Percentiles rank a stretch among this genome's conserved stretches.
These are phyloP conservation scores for Pseudogymnoascus sp. DNA, from an alignment of 2,329 filamentous ascomycete genomes.

Conservation along the genomic window DNA sequence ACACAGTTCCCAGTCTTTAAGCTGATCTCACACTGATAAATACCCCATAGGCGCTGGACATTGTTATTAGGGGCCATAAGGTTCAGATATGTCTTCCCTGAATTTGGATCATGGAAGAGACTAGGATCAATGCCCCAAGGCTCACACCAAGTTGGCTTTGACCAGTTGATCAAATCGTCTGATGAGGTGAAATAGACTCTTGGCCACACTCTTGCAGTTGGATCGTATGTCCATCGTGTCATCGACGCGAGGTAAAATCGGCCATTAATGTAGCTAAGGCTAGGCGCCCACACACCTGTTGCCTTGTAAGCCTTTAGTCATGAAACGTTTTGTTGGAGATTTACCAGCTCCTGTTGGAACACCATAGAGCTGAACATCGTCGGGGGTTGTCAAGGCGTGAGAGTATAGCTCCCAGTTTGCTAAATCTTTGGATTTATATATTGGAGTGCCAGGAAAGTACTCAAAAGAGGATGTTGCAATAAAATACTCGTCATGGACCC, in stretches of 20 bases:
- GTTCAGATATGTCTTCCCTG: constrained; percentile 13
- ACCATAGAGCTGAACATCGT: constrained; percentile 14
- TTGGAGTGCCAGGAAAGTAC: constrained; percentile 44
- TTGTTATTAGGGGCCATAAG: constrained; percentile 17
- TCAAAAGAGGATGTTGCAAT: constrained; percentile 49
- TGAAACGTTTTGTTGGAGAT: background rate
- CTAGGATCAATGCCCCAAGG: constrained; percentile 16
- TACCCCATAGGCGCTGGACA: constrained; percentile 14
- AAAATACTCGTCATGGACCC: constrained; percentile 43
- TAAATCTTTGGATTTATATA: constrained; percentile 44
- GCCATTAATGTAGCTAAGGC: constrained; percentile 12
- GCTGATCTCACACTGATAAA: constrained; percentile 15
- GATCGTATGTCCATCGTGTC: constrained; percentile 18
- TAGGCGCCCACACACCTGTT: constrained; percentile 14
- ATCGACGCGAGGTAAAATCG: constrained; percentile 13
- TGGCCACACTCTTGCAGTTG: constrained; percentile 17
- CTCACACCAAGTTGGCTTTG: constrained; percentile 13
- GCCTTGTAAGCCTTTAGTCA: background rate
- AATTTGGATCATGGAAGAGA: constrained; percentile 14
- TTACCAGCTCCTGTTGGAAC: constrained; percentile 13
- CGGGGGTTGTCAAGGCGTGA: constrained; percentile 15
- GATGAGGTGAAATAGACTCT: constrained; percentile 16
- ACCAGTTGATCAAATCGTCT: constrained; percentile 13
- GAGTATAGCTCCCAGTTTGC: constrained; percentile 33
- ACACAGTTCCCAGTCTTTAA: constrained; percentile 13